Percentiles rank a stretch among this genome's conserved stretches.
Conservation (phyloP, 2,329 filamentous ascomycete genomes). For the Neonectria coccinea region DNA sequence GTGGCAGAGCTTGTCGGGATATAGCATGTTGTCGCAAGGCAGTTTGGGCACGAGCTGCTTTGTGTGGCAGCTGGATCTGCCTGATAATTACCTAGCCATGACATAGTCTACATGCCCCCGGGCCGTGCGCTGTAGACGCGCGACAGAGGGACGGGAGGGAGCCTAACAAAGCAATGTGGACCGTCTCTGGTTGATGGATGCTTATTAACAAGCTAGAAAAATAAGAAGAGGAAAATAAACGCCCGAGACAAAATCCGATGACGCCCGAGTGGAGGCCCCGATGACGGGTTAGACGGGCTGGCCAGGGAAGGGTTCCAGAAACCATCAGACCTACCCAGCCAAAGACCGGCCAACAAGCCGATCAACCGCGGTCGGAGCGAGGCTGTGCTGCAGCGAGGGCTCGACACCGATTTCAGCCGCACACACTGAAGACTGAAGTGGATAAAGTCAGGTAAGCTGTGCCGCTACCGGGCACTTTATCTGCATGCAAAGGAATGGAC, state of each 20-base stretch:
- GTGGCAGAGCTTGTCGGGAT: slow-evolving; percentile 16
- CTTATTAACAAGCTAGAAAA: neutral
- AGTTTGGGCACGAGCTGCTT: slow-evolving; percentile 20
- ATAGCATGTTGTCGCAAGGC: slow-evolving; percentile 29
- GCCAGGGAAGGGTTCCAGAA: slow-evolving; percentile 33
- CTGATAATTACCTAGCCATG: too few species aligned
- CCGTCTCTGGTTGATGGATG: slow-evolving; percentile 8
- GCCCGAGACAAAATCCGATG: slow-evolving; percentile 15
- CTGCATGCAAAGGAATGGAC: neutral
- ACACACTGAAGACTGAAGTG: slow-evolving; percentile 27
- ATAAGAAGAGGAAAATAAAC: neutral
- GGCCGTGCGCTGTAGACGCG: slow-evolving; percentile 20
- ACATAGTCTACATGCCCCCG: slow-evolving; percentile 7
- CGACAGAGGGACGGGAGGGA: neutral
- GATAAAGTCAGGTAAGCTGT: slow-evolving; percentile 17
- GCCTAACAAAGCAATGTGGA: slow-evolving; percentile 11
- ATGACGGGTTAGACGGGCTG: neutral
- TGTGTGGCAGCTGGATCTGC: slow-evolving; percentile 10
- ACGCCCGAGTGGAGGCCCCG: neutral
- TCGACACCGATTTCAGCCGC: slow-evolving; percentile 42
- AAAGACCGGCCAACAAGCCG: slow-evolving; percentile 19
- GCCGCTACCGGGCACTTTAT: too few species aligned
- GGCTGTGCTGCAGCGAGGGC: slow-evolving; percentile 32
- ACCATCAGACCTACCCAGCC: slow-evolving; percentile 7
- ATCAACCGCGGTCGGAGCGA: slow-evolving; percentile 15